Conservation (phyloP, 208 protist genomes). For the Acanthamoeba culbertsoni region DNA sequence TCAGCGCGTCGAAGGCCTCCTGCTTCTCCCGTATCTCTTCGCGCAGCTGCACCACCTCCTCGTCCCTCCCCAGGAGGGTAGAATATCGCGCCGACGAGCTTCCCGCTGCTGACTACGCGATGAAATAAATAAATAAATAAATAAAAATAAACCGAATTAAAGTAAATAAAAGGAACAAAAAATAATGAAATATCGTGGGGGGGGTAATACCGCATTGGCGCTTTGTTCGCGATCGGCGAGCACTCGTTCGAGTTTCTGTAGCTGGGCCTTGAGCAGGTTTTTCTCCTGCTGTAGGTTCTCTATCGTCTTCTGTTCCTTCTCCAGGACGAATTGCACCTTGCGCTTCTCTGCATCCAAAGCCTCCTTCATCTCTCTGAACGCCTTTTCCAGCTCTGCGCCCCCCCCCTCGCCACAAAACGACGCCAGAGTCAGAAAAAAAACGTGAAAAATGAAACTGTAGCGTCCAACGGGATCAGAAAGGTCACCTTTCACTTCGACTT, state of each 20-base stretch:
- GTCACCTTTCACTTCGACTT: background rate
- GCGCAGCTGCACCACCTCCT: background rate
- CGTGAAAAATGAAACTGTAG: background rate
- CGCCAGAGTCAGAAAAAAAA: no score
- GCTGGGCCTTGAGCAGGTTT: background rate
- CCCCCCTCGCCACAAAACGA: no score
- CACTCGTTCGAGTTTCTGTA: background rate
- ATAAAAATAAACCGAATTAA: no score
- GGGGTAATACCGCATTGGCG: no score
- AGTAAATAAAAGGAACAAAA: no score
- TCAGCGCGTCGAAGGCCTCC: background rate
- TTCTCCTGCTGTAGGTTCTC: background rate
- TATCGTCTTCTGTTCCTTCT: constrained; percentile 26
- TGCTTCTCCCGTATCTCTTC: background rate
- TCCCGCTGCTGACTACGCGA: no score
- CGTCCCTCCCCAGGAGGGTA: background rate
- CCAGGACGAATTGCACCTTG: background rate
- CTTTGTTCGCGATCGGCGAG: background rate
- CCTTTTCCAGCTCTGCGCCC: constrained; percentile 30
- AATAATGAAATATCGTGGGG: no score
- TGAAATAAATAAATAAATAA: no score
- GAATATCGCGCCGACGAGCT: no score
- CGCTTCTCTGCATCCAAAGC: background rate
- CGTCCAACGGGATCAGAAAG: background rate
- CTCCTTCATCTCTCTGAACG: background rate